A percentile compares a stretch with the other conserved stretches of the same genome.
Evolutionary conservation across 805 yeast genomes (phyloP).

Genomic region (Kodamaea sagamina): DNA sequence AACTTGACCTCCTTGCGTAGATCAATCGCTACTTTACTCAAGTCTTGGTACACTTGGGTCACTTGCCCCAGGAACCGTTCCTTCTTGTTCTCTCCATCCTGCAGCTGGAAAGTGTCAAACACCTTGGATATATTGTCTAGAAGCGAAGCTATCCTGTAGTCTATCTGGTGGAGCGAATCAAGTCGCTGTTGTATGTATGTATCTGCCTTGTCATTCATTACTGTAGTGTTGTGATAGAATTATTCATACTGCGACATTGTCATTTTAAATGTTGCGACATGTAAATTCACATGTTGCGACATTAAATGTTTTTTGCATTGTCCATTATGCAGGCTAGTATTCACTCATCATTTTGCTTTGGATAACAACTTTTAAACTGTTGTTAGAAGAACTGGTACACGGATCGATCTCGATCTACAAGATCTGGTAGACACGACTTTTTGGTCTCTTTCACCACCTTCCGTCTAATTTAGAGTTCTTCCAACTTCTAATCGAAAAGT

Average conservation of each 20-base stretch:
- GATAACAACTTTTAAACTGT: background rate
- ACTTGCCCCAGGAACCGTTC: slow-evolving; percentile 47
- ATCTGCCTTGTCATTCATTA: slow-evolving; percentile 17
- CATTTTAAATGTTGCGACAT: background rate
- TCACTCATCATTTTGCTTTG: too few species aligned
- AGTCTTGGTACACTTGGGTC: slow-evolving; percentile 49
- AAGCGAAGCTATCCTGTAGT: slow-evolving; percentile 51
- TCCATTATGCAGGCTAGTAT: too few species aligned
- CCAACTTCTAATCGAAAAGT: too few species aligned
- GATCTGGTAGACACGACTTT: too few species aligned
- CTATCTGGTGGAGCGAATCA: slow-evolving; percentile 54
- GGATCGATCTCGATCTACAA: too few species aligned
- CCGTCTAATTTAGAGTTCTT: too few species aligned
- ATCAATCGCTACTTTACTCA: slow-evolving; percentile 59
- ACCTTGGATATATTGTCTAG: slow-evolving; percentile 51
- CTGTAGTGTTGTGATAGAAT: background rate
- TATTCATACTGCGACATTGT: background rate
- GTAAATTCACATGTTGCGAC: too few species aligned
- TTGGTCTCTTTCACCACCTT: too few species aligned
- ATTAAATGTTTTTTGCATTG: too few species aligned
- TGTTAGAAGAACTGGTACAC: background rate
- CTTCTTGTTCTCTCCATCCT: slow-evolving; percentile 30
- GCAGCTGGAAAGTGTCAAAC: slow-evolving; percentile 42
- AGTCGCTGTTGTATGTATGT: slow-evolving; percentile 52
- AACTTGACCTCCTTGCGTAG: slow-evolving; percentile 66